Evolutionary conservation across 495 filamentous ascomycete species (phyloP), one percentile per base, ranked within the genome.

Genomic region (Amniculicola lignicola): DNA sequence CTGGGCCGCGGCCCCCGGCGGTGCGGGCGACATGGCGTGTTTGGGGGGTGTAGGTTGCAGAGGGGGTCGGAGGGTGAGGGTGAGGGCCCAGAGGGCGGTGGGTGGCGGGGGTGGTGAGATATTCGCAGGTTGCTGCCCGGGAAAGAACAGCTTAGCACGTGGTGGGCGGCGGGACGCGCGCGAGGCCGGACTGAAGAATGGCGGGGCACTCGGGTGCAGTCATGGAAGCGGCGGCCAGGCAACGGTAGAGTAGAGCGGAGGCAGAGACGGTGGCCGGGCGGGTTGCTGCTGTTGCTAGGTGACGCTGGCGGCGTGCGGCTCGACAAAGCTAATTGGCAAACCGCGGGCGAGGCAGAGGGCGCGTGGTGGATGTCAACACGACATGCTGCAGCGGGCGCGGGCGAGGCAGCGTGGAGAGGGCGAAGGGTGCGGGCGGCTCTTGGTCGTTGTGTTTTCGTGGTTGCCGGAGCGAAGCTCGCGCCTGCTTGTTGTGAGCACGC

Each of bases 21-120:
- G 81, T 25, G 80, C 80, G 6, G 88, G 84, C 51, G 87, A 79
- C 90, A 94, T 94, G 67, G 56, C 79, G 63, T n/a, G n/a, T n/a
- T n/a, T n/a, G n/a, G n/a, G n/a, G n/a, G n/a, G n/a, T n/a, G n/a
- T n/a, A n/a, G n/a, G n/a, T n/a, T n/a, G n/a, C n/a, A n/a, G n/a
- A n/a, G n/a, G n/a, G n/a, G n/a, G n/a, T n/a, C n/a, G n/a, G n/a
- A n/a, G n/a, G n/a, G n/a, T n/a, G n/a, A n/a, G n/a, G n/a, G n/a
- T n/a, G n/a, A n/a, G n/a, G n/a, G n/a, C n/a, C n/a, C n/a, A n/a
- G n/a, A n/a, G n/a, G n/a, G n/a, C n/a, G n/a, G n/a, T n/a, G n/a
- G n/a, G n/a, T n/a, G n/a, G n/a, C n/a, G n/a, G n/a, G n/a, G n/a
- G n/a, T n/a, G n/a, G n/a, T n/a, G n/a, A n/a, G n/a, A n/a, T n/a